A percentile compares a stretch with the other conserved stretches of the same genome.
These are phyloP conservation scores for Zymoseptoria ardabiliae DNA, from an alignment of 2,329 filamentous ascomycete species.

Conservation along the genomic window DNA sequence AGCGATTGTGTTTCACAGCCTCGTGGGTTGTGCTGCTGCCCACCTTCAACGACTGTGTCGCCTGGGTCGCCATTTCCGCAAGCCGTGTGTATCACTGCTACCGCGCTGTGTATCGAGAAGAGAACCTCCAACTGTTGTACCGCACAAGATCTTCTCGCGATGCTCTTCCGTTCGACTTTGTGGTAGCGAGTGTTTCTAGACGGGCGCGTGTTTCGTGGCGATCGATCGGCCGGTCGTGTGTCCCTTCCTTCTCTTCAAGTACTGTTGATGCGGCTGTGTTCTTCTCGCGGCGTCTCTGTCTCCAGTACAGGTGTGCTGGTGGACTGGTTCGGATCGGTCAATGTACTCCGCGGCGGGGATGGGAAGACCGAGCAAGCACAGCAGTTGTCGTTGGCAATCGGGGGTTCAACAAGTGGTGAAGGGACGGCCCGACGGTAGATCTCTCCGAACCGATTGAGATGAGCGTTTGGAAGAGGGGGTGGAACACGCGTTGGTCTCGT, in stretches of 20 bases:
- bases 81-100: neutral
- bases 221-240: neutral
- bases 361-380: neutral
- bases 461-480: neutral
- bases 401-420: neutral
- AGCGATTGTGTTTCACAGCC: constrained; percentile 2
- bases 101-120: neutral
- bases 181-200: neutral
- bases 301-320: neutral
- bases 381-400: neutral
- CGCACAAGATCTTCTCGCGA: neutral
- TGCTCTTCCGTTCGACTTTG: neutral
- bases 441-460: neutral
- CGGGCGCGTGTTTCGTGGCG: neutral
- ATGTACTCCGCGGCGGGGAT: neutral
- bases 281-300: neutral
- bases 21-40: constrained; percentile 3
- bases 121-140: neutral
- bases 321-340: neutral
- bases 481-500: neutral
- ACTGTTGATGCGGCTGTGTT: neutral
- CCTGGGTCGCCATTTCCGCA: constrained; percentile 61
- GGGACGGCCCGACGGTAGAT: neutral
- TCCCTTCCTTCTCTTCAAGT: neutral
- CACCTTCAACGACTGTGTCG: constrained; percentile 90